phyloP scores from a whole-genome alignment of 331 rosid genomes.

The Phaseolus coccineus region DNA sequence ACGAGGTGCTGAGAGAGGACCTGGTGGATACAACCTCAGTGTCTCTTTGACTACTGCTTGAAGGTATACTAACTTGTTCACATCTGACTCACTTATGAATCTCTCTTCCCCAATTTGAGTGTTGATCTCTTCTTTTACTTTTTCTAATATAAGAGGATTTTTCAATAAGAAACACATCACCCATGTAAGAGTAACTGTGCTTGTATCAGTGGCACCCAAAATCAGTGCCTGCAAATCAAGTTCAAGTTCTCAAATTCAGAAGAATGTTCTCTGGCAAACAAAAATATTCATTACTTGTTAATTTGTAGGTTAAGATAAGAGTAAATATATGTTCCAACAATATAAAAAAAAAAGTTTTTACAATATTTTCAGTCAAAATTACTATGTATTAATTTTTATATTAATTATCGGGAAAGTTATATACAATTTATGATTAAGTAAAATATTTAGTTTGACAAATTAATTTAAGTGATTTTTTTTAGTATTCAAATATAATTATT shows the following conservation, averaged over 20 bases:
- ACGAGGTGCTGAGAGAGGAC: slow-evolving; percentile 25
- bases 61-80: slow-evolving; percentile 33
- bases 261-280: neutral
- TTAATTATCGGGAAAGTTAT: no score
- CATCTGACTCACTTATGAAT: slow-evolving; percentile 5
- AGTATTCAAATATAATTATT: no score
- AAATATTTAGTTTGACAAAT: no score
- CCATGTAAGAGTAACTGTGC: slow-evolving; percentile 45
- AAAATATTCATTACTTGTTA: neutral
- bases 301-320: neutral
- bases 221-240: slow-evolving; percentile 38
- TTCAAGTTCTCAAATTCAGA: neutral
- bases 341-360: no score
- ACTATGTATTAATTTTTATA: no score
- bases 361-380: no score
- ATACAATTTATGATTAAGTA: no score
- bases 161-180: slow-evolving; percentile 34
- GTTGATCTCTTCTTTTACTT: slow-evolving; percentile 39
- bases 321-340: neutral
- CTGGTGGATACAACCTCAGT: slow-evolving; percentile 42
- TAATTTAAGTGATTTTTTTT: no score
- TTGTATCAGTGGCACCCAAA: slow-evolving; percentile 45
- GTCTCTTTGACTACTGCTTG: slow-evolving; percentile 48
- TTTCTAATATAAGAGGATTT: slow-evolving; percentile 30
- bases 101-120: slow-evolving; percentile 34